A percentile compares a stretch with the other conserved stretches of the same genome.
phyloP scores from a whole-genome alignment of 176 grass and related monocot genomes.

The Carex parvula region DNA sequence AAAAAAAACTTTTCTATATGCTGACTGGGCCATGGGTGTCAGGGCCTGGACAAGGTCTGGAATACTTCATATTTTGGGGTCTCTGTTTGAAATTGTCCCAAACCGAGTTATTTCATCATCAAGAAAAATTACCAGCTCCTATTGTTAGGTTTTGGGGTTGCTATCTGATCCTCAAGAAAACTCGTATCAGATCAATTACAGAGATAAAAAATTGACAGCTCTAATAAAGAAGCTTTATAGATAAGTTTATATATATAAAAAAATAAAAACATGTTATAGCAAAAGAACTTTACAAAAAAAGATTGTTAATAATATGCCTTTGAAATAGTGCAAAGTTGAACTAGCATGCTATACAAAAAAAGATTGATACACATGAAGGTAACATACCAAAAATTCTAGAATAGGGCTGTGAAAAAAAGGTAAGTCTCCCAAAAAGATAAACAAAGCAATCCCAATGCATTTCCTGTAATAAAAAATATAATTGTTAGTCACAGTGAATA shows the following conservation, averaged over 20 bases:
- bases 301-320: background rate
- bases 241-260: background rate
- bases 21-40: background rate
- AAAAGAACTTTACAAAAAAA: conserved; percentile 3
- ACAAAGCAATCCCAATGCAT: conserved; percentile 7
- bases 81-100: background rate
- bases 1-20: background rate
- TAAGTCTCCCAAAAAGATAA: background rate
- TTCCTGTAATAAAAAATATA: background rate
- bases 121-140: background rate
- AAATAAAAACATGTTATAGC: background rate
- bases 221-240: background rate
- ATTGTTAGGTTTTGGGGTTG: background rate
- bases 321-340: background rate
- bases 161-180: background rate
- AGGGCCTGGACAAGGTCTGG: background rate
- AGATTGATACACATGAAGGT: background rate
- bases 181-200: background rate
- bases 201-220: background rate
- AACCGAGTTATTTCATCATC: background rate
- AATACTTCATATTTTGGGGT: background rate
- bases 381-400: conserved; percentile 4
- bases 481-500: background rate
- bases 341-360: background rate
- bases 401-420: background rate